Base-by-base conservation (phyloP, 257 asterid species). In the Knoxia roxburghii region DNA sequence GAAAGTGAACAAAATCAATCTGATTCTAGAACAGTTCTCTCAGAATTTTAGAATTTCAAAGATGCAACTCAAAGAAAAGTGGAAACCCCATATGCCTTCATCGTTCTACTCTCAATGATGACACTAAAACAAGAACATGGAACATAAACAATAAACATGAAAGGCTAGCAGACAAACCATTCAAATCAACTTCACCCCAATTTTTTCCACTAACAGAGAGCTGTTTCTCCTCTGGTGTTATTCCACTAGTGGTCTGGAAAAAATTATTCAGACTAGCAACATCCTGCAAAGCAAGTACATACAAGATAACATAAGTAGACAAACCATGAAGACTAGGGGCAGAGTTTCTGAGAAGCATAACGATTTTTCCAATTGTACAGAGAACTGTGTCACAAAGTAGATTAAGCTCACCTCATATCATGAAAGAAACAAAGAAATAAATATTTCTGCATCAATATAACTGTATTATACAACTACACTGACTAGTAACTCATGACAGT, bases 151-250 rank as follows among this genome's bases (percentile, higher is more conserved):
- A 43, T 15, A 15, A 37, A 53, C 1, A 21, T 1, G 0, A 2
- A 37, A 24, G 35, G 17, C 24, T 2, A 39, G 57, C 32, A 51
- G 17, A 68, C 81, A 51, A 67, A 92, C 99, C 99, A 78, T 84
- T 80, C 56, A 94, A 75, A 80, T 94, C 96, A 78, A 94, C 96
- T 73, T 94, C 99, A 66, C 96, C 99, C 95, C 95, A 90, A 73
- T 94, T 94, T 80, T 87, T 94, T 62, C 99, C 97, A 79, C 99
- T 90, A 71, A 94, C 81, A 32, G 97, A 87, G 46, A 90, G 96
- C 75, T 94, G 99, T 71, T 94, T 94, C 76, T 94, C 97, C 83
- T 83, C 96, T 23, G 97, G 91, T n/a, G 84, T 66, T 69, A 76
- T 72, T 58, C 85, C 96, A 64, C 81, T 85, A 73, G 78, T 81